phyloP scores from a whole-genome alignment of 2,329 filamentous ascomycete species.

The Aspergillus sp. region DNA sequence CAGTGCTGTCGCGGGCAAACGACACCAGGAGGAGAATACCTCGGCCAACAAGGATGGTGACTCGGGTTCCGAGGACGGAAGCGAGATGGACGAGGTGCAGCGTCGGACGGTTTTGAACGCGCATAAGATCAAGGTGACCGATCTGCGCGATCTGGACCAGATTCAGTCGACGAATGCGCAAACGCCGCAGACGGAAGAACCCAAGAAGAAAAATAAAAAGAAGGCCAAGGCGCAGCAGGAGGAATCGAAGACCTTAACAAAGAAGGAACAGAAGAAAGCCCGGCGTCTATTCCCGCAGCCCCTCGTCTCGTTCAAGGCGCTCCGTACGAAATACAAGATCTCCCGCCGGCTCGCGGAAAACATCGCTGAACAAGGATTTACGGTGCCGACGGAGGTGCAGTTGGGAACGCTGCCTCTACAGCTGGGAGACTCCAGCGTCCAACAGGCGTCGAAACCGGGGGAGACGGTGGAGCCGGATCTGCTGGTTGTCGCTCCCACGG shows the following conservation, averaged over 20 bases:
- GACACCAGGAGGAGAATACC: constrained; percentile 14
- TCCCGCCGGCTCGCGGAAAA: constrained; percentile 73
- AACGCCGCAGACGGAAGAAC: constrained; percentile 29
- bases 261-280: constrained; percentile 50
- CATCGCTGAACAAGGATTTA: constrained; percentile 78
- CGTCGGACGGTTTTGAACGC: constrained; percentile 71
- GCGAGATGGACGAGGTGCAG: constrained; percentile 63
- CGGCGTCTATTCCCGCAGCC: constrained; percentile 73
- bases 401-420: constrained; percentile 80
- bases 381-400: constrained; percentile 88
- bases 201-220: constrained; percentile 51
- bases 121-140: constrained; percentile 80
- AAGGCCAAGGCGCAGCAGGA: constrained; percentile 52
- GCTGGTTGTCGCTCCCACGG: constrained; percentile 85
- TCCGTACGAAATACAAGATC: constrained; percentile 70
- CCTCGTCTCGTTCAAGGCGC: constrained; percentile 70
- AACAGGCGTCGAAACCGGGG: constrained; percentile 28
- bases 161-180: constrained; percentile 22
- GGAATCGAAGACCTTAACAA: constrained; percentile 35
- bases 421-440: constrained; percentile 51
- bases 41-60: constrained; percentile 20
- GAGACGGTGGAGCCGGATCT: constrained; percentile 62
- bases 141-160: constrained; percentile 58
- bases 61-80: constrained; percentile 18
- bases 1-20: constrained; percentile 1